These are phyloP conservation scores for Arxiozyma heterogenica DNA, from an alignment of 1,139 yeast genomes.

Conservation along the genomic window DNA sequence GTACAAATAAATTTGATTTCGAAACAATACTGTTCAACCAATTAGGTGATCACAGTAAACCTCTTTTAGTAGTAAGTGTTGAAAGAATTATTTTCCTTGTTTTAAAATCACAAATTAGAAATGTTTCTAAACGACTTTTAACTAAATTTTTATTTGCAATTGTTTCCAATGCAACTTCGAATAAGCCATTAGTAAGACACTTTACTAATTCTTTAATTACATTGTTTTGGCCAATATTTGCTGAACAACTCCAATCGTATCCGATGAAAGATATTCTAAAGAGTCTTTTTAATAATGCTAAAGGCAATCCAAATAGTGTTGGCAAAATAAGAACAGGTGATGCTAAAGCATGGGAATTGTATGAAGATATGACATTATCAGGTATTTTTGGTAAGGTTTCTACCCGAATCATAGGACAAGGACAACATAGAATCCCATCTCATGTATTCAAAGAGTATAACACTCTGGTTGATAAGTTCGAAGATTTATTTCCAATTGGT, in stretches of 20 bases:
- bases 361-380: conserved; percentile 50
- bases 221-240: conserved; percentile 39
- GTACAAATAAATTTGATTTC: conserved; percentile 22
- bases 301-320: conserved; percentile 45
- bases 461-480: not conserved
- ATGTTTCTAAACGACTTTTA: conserved; percentile 16
- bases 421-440: conserved; percentile 25
- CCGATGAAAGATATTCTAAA: conserved; percentile 23
- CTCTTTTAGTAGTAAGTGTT: conserved; percentile 49
- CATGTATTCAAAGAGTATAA: conserved; percentile 35
- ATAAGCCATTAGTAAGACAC: conserved; percentile 74
- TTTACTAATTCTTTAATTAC: conserved; percentile 68
- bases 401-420: conserved; percentile 30
- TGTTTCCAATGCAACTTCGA: conserved; percentile 70
- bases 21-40: conserved; percentile 25
- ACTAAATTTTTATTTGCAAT: conserved; percentile 32
- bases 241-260: conserved; percentile 11
- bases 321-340: conserved; percentile 66
- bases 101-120: conserved; percentile 35
- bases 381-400: conserved; percentile 72
- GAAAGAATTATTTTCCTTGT: conserved; percentile 53
- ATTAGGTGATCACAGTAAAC: conserved; percentile 35
- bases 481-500: conserved; percentile 39
- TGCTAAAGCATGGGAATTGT: conserved; percentile 67
- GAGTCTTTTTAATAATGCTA: conserved; percentile 28